Evolutionary conservation across 2,329 filamentous ascomycete species (phyloP), one percentile per base, ranked within the genome.

Genomic region (Massarina eburnea): DNA sequence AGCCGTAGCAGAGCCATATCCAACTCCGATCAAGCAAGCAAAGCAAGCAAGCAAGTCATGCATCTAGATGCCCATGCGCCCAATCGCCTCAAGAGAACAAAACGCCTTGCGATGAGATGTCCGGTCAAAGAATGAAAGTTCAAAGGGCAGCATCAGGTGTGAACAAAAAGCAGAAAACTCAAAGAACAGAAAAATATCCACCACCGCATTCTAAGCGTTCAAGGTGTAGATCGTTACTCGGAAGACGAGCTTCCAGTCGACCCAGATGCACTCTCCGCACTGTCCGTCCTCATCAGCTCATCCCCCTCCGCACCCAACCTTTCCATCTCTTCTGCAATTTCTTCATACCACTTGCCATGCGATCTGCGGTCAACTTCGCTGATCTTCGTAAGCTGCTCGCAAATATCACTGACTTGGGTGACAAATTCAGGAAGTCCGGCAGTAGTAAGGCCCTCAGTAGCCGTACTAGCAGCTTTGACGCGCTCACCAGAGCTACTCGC

Each of bases 341-440:
- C 71, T 67, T 89, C 85, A 76, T 88, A 91, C 85, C 85, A 89
- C 34, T 72, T 61, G 10, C 81, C 81, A 67, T 90, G 87, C 7
- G 82, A 79, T 49, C 81, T 83, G 51, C 84, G 78, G 62, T 91
- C 87, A 4, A 90, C 83, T 4, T 73, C 73, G 12, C 84, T 83
- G 3, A 90, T 78, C 61, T 80, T 79, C 33, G 80, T 78, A 48
- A 91, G 71, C 60, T 85, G 76, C 26, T 89, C 85, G 7, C 88
- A 83, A 56, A 91, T 84, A 39, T 82, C 81, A 24, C 84, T 77
- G 12, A 91, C 82, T 49, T 79, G 81, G 21, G 81, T 80, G 14
- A 86, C 83, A 63, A 91, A 91, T 68, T 91, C 88, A 0, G 84
- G 84, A 45, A 91, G 71, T 0, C 88, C 88, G 15, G 87, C 77